These are phyloP conservation scores for Claviceps arundinis DNA, from an alignment of 2,329 filamentous ascomycete species.

Conservation along the genomic window DNA sequence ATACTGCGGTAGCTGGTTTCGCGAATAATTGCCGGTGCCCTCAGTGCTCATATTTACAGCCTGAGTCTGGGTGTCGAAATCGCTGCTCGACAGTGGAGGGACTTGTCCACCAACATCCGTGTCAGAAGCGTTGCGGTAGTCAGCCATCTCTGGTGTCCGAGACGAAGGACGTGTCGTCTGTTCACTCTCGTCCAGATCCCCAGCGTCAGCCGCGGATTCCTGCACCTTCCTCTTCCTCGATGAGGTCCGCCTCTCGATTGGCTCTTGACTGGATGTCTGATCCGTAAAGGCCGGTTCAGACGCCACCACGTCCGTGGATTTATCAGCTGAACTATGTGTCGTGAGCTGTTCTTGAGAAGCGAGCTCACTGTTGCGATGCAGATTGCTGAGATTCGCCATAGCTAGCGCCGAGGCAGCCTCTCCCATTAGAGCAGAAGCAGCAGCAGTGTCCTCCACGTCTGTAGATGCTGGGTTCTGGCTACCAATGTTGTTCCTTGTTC, in stretches of 20 bases:
- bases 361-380: neutral
- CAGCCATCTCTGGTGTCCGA: neutral
- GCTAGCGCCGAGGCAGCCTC: neutral
- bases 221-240: constrained; percentile 4
- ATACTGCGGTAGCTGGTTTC: neutral
- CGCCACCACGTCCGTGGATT: neutral
- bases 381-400: neutral
- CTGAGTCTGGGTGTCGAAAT: neutral
- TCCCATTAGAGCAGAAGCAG: neutral
- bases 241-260: neutral
- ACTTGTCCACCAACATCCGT: neutral
- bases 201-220: neutral
- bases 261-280: neutral
- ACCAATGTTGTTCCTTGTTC: constrained; percentile 16
- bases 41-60: neutral
- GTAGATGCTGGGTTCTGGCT: neutral
- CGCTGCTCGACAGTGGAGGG: neutral
- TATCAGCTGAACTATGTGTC: neutral
- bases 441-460: neutral
- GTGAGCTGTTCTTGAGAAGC: neutral
- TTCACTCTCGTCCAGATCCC: neutral
- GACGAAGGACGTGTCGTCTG: neutral
- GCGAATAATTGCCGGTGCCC: neutral
- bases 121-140: neutral
- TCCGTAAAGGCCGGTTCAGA: neutral